Conservation (phyloP, 2,329 filamentous ascomycete genomes). For the Aspergillus proliferans region DNA sequence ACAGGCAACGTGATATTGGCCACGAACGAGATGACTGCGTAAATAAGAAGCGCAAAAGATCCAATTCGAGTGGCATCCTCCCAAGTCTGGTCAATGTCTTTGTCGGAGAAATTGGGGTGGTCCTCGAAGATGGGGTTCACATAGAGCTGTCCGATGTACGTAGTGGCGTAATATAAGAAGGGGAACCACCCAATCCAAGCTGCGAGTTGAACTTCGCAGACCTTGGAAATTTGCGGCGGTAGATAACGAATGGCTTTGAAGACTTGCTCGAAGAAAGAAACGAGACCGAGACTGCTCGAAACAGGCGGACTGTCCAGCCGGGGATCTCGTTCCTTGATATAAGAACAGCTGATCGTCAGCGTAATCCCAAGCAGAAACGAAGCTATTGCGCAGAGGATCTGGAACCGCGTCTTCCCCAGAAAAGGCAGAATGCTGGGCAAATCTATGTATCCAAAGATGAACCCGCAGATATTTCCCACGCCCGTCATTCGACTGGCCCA, state of each 20-base stretch:
- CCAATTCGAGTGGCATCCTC: conserved; percentile 80
- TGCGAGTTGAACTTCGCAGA: conserved; percentile 76
- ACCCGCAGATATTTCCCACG: conserved; percentile 84
- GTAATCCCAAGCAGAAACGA: conserved; percentile 66
- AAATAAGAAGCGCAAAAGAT: conserved; percentile 82
- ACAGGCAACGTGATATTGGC: conserved; percentile 81
- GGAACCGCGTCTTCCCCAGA: conserved; percentile 84
- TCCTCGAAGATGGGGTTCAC: conserved; percentile 71
- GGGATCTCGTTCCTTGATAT: conserved; percentile 75
- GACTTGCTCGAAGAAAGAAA: conserved; percentile 74
- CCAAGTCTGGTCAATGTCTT: conserved; percentile 72
- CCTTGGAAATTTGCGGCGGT: conserved; percentile 72
- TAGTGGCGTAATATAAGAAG: conserved; percentile 90
- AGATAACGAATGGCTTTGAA: conserved; percentile 70
- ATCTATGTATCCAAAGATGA: conserved; percentile 77
- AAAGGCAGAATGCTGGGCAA: conserved; percentile 69
- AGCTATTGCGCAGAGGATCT: conserved; percentile 82
- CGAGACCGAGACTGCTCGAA: conserved; percentile 57
- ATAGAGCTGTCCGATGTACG: conserved; percentile 89
- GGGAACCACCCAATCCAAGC: conserved; percentile 96
- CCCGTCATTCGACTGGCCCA: conserved; percentile 87
- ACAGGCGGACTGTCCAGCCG: conserved; percentile 60
- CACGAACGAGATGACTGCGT: conserved; percentile 74
- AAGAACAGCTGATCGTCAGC: conserved; percentile 61
- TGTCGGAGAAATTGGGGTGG: conserved; percentile 70